phyloP scores from a whole-genome alignment of 345 rosid species.

The Lenwebbia sp. region DNA sequence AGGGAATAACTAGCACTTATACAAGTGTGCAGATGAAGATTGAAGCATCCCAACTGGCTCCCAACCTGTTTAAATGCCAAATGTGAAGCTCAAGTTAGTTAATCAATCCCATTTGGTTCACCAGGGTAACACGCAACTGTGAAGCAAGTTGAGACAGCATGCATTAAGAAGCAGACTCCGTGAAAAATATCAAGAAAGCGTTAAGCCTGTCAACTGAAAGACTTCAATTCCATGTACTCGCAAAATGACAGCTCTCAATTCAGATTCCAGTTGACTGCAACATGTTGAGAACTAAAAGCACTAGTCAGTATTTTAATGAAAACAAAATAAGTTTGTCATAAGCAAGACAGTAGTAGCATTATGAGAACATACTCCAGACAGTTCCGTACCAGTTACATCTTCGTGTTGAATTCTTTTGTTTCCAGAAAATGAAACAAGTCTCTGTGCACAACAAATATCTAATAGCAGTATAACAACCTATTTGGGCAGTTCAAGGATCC shows the following conservation, averaged over 20 bases:
- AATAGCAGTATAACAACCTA: neutral
- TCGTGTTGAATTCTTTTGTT: neutral
- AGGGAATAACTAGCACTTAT: conserved; percentile 18
- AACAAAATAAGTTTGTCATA: neutral
- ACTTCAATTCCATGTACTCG: neutral
- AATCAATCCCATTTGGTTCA: neutral
- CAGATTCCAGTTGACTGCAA: neutral
- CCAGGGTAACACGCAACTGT: neutral
- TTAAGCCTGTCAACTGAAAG: neutral
- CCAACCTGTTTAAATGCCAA: conserved; percentile 35
- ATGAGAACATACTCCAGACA: neutral
- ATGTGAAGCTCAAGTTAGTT: neutral
- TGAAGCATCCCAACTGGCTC: conserved; percentile 63
- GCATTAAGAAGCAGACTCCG: neutral
- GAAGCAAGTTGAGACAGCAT: neutral
- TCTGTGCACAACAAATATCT: neutral
- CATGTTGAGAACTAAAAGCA: neutral
- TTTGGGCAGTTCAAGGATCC: neutral
- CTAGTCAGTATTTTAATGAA: neutral
- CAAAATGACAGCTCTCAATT: neutral
- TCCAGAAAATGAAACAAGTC: neutral
- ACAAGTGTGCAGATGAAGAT: conserved; percentile 78
- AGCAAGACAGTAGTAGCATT: neutral
- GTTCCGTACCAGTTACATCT: neutral
- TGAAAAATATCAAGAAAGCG: neutral